Evolutionary conservation across 2,329 filamentous ascomycete species (phyloP).

Genomic region (Aureobasidium pullulans): DNA sequence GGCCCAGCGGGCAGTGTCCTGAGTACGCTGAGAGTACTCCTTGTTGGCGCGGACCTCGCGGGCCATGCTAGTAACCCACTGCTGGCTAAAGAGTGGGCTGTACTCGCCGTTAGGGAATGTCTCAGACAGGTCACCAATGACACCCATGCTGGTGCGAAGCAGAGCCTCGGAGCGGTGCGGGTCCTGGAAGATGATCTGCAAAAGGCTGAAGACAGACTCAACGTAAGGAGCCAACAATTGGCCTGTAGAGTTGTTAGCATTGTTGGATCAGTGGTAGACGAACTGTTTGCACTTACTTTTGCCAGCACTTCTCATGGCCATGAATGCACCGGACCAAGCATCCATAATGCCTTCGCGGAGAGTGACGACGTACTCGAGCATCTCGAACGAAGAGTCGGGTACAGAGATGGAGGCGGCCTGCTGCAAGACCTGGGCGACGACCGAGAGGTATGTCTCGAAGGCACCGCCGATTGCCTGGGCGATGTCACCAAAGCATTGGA

Average conservation of each 20-base stretch:
- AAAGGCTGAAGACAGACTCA: constrained; percentile 76
- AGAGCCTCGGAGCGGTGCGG: constrained; percentile 84
- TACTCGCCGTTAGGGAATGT: constrained; percentile 89
- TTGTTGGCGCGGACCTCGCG: constrained; percentile 86
- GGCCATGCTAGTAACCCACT: constrained; percentile 84
- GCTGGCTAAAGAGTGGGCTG: constrained; percentile 73
- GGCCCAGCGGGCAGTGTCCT: constrained; percentile 94
- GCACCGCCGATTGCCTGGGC: constrained; percentile 85
- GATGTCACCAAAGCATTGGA: constrained; percentile 97
- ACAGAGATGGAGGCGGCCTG: constrained; percentile 81
- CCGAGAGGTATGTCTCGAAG: constrained; percentile 86
- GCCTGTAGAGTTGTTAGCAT: constrained; percentile 39
- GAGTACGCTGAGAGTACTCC: constrained; percentile 76
- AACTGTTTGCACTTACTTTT: constrained; percentile 46
- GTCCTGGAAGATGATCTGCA: constrained; percentile 73
- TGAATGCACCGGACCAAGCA: constrained; percentile 94
- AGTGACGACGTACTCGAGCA: constrained; percentile 93
- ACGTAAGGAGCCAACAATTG: constrained; percentile 69
- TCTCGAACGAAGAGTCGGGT: constrained; percentile 69
- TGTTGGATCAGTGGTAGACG: not conserved
- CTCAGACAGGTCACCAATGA: constrained; percentile 92
- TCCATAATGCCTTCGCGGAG: constrained; percentile 97
- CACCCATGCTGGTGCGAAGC: constrained; percentile 91
- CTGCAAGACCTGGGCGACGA: constrained; percentile 89
- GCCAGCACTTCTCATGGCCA: constrained; percentile 77